Evolutionary conservation across 179 eudicot species (phyloP), one percentile per base, ranked within the genome.

Genomic region (Silene noctiflora): DNA sequence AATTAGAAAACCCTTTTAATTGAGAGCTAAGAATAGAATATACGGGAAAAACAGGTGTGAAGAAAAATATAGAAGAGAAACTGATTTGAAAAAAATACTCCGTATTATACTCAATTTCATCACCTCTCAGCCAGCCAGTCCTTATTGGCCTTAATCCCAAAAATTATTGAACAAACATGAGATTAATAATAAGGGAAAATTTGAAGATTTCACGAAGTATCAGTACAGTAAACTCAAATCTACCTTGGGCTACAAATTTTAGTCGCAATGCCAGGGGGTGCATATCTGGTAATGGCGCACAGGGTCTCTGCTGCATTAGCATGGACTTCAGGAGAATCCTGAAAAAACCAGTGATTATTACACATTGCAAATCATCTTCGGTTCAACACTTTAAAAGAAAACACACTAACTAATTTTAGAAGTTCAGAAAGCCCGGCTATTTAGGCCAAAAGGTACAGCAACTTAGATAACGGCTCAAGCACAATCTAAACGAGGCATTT

Each of bases 271-370:
- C 92, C 97, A 55, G 92, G 91, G 31, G 98, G 99, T 73, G 97
- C 97, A 78, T 86, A 91, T 81, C 98, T 87, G 68, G 92, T 86
- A 81, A 90, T 88, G 79, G 99, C 89, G 82, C 98, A 95, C 6
- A 95, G 85, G 67, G 91, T 84, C 90, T 95, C 99, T 75, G 99
- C 98, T 22, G 95, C 96, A 85, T 95, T 93, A 42, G 92, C 92
- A 91, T 95, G 99, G 77, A 93, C 99, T 93, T 95, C 97, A 63
- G 97, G 91, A 70, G 85, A 93, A 87, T 93, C 97, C 99, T 95
- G 87, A 72, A 86, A 84, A 29, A 68, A 67, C 17, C 56, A 78
- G 55, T n/a, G 59, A 56, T 55, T 17, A 58, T 63, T 72, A 77
- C 48, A 69, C 27, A 21, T 10, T 11, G 46, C 24, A 44, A 31